Evolutionary conservation across 2,329 filamentous ascomycete genomes (phyloP), one percentile per base, ranked within the genome.

Genomic region (Colletotrichum melonis): DNA sequence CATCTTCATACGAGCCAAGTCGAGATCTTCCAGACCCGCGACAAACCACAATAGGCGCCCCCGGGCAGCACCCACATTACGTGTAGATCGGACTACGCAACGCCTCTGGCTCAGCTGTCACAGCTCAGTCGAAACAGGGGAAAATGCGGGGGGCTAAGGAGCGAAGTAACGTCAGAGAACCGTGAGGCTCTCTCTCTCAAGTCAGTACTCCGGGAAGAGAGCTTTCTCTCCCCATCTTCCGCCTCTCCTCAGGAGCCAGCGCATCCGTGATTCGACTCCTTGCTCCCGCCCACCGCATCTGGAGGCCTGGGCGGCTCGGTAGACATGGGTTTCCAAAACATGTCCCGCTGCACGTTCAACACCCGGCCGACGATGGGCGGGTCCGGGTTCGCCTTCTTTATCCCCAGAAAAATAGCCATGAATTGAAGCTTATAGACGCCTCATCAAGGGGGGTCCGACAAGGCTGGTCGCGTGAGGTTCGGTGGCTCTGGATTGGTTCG

Each of bases 381-480:
- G 16, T n/a, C 19, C 19, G 42, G 19, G 7, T n/a, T 19, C 16
- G 42, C 42, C 42, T 7, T 8, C 42, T 8, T 49, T n/a, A 7
- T 42, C 26, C 24, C 19, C 32, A 28, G 46, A 30, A 24, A 63
- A 69, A 30, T 69, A 58, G 65, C 52, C 58, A 58, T 59, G 65
- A 69, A 69, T 58, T 59, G 69, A 72, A 63, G 65, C 69, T 69
- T 69, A 67, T 38, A 9, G 49, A 52, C 19, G 57, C 28, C 49
- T 55, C 52, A 14, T 24, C 38, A 16, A 11, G 28, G 28, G 52
- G 26, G 32, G 32, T 38, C 5, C 1, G 28, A 9, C 38, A n/a
- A 14, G 30, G 6, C 65, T 26, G n/a, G 12, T 12, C n/a, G 26
- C 24, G 38, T 42, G 16, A 49, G 64, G 26, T 12, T 16, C 32